Base-by-base conservation (phyloP, 345 rosid genomes). In the Turnera subulata region DNA sequence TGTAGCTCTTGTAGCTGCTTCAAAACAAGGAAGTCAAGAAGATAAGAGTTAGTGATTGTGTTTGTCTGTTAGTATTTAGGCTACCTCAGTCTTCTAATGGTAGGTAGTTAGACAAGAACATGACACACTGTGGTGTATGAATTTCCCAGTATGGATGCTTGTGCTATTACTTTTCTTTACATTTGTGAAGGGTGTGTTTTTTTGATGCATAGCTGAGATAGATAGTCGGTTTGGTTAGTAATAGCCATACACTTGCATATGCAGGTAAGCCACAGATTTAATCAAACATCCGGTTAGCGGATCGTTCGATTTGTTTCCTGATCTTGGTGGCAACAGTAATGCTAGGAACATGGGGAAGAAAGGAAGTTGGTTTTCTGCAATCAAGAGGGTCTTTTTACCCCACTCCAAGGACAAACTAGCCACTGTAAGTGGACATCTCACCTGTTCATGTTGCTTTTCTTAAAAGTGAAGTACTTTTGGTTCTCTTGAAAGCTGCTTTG, bases 311-410 rank as follows among this genome's bases (percentile, higher is more conserved):
- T 46, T 61, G 43, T 59, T 71, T 65, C 46, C 14, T 47, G 32
- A 46, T 62, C 22, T 69, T 76, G 78, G 78, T 70, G 51, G 59
- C 67, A 58, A 73, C 45, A 73, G 85, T 79, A 77, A 85, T 89
- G 91, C 80, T 78, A 22, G 73, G 65, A 69, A 70, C 65, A 92
- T 93, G 99, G 88, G 99, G 60, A 93, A 87, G 90, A 83, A 77
- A 75, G 90, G 96, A 55, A 82, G 85, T 56, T 93, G 99, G 99
- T 82, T 89, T 82, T 78, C 96, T 46, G 92, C 97, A 58, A 85
- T 93, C 68, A 93, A 93, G 75, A 87, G 81, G 68, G 87, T 78
- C 63, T 93, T 93, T 63, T 61, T 76, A 25, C 73, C 85, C 53
- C 75, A 79, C 64, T 75, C 96, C 58, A 84, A 85, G 75, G 90